A percentile compares a stretch with the other conserved stretches of the same genome.
Evolutionary conservation across 306 rosid genomes (phyloP).

Genomic region (Sicyos baderoa): DNA sequence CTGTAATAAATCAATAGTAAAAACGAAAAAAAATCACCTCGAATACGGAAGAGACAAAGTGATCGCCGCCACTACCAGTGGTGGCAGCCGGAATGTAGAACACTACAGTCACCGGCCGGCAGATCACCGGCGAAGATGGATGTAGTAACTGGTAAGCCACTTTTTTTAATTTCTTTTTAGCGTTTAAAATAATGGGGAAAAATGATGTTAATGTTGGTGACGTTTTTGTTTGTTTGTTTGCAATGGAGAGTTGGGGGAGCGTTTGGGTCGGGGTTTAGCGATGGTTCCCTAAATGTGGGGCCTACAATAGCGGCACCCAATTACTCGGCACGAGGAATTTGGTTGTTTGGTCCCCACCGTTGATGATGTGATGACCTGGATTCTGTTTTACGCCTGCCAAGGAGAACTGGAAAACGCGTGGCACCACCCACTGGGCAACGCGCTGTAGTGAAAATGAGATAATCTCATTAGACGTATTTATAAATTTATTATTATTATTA

Average conservation of each 20-base stretch:
- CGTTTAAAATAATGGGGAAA: neutral
- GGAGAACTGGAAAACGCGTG: neutral
- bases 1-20: too few relatives aligned
- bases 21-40: too few relatives aligned
- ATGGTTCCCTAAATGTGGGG: slow-evolving; percentile 16
- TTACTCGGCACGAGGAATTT: slow-evolving; percentile 15
- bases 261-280: slow-evolving; percentile 17
- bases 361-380: neutral
- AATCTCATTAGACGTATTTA: too few relatives aligned
- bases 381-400: neutral
- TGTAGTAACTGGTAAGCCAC: neutral
- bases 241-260: neutral
- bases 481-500: too few relatives aligned
- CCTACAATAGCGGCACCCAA: slow-evolving; percentile 17
- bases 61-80: neutral
- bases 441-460: too few relatives aligned
- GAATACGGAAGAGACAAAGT: neutral
- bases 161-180: neutral
- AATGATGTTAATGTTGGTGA: neutral
- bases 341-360: neutral
- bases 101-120: slow-evolving; percentile 2
- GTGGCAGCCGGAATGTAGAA: neutral
- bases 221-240: neutral
- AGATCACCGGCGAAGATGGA: neutral
- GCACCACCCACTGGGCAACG: neutral